Evolutionary conservation across 139 green algal genomes (phyloP).

Genomic region (Tetraselmis striata): DNA sequence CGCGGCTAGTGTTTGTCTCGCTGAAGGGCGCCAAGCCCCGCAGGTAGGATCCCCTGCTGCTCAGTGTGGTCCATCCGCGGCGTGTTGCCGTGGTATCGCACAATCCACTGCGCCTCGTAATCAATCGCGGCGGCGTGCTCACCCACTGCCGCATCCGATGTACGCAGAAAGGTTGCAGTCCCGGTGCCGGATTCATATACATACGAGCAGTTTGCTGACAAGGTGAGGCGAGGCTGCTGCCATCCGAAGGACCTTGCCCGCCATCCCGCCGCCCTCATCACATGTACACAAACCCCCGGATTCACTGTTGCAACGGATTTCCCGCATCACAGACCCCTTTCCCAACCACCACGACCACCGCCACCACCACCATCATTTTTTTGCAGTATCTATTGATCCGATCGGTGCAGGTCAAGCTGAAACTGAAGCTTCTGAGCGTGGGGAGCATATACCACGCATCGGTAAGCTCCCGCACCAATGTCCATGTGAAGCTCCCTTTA

Average conservation of each 20-base stretch:
- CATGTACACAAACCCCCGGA: not conserved
- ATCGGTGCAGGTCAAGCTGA: conserved; percentile 43
- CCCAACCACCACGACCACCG: not conserved
- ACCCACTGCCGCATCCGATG: not conserved
- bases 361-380: too few species aligned
- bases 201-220: conserved; percentile 55
- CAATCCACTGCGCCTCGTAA: not conserved
- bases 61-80: not conserved
- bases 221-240: too few species aligned
- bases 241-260: too few species aligned
- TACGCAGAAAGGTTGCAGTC: conserved; percentile 70
- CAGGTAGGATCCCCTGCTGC: conserved; percentile 14
- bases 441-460: conserved; percentile 59
- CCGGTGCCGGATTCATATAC: conserved; percentile 63
- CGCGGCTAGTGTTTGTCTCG: conserved; percentile 72
- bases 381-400: not conserved
- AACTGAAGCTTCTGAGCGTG: conserved; percentile 63
- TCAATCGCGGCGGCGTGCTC: not conserved
- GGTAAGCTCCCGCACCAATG: conserved; percentile 25
- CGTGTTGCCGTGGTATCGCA: not conserved
- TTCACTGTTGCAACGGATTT: not conserved
- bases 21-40: conserved; percentile 66
- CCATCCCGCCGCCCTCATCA: not conserved
- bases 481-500: not conserved
- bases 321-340: not conserved